phyloP scores from a whole-genome alignment of 257 asterid genomes.

The Nicotiana undulata region DNA sequence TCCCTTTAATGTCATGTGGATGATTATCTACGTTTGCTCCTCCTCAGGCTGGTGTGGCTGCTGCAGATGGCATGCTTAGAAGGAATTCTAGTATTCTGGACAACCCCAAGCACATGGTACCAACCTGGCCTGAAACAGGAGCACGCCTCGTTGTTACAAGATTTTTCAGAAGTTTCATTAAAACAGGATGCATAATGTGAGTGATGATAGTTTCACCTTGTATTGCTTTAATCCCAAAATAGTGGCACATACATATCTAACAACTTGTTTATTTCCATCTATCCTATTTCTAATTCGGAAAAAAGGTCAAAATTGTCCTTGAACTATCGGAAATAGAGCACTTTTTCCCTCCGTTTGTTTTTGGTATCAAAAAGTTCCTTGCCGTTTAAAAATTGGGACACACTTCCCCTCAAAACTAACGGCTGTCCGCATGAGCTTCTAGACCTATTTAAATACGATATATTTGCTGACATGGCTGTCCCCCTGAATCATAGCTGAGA shows the following conservation, averaged over 20 bases:
- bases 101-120: constrained; percentile 64
- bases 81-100: constrained; percentile 19
- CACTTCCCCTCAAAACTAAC: too few species aligned
- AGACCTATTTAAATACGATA: too few species aligned
- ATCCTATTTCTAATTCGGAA: not conserved
- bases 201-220: constrained; percentile 14
- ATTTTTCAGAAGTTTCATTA: constrained; percentile 47
- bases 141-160: constrained; percentile 64
- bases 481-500: constrained; percentile 57
- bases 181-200: constrained; percentile 65
- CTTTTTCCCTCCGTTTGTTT: too few species aligned
- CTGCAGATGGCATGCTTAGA: constrained; percentile 53
- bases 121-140: constrained; percentile 68
- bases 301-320: too few species aligned
- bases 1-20: not conserved
- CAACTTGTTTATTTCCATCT: not conserved
- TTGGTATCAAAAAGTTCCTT: too few species aligned
- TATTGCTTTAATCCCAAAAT: not conserved
- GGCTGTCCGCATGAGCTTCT: too few species aligned
- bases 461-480: too few species aligned
- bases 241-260: not conserved
- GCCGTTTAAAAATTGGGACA: too few species aligned
- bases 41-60: constrained; percentile 55
- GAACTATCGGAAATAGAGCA: too few species aligned
- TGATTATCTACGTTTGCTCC: not conserved